Conservation (phyloP, 1,284 basidiomycete species). For the Phenoliferia sp. region DNA sequence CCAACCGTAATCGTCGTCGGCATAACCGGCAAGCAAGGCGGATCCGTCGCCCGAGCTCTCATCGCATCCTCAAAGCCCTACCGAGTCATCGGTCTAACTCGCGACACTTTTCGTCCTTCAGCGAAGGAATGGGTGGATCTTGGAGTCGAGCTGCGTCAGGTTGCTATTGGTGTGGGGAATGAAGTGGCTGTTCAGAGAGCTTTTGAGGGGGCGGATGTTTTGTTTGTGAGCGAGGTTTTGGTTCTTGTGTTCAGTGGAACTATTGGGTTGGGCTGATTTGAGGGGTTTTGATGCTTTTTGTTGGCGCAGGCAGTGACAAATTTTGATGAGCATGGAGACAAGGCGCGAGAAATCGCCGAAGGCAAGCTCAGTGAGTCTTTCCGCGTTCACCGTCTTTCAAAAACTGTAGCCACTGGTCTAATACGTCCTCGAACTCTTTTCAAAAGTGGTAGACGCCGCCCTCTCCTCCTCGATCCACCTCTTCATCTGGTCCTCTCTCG, state of each 20-base stretch:
- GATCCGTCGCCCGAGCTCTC: not conserved
- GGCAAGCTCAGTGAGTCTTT: slow-evolving; percentile 16
- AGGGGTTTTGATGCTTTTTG: slow-evolving; percentile 22
- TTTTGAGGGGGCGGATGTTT: slow-evolving; percentile 10
- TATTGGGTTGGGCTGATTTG: not conserved
- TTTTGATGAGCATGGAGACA: slow-evolving; percentile 18
- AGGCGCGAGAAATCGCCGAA: slow-evolving; percentile 6
- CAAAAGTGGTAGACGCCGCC: slow-evolving; percentile 32
- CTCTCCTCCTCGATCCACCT: slow-evolving; percentile 25
- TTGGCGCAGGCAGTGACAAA: slow-evolving; percentile 30
- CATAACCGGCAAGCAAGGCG: not conserved
- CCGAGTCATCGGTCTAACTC: slow-evolving; percentile 30
- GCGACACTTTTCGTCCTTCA: slow-evolving; percentile 31
- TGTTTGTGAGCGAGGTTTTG: slow-evolving; percentile 32
- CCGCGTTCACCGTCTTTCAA: too few species aligned
- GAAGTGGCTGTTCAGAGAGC: not conserved
- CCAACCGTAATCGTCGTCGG: not conserved
- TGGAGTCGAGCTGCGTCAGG: slow-evolving; percentile 32
- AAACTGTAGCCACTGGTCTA: too few species aligned
- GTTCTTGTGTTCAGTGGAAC: too few species aligned
- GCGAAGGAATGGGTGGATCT: slow-evolving; percentile 29
- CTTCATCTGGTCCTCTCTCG: slow-evolving; percentile 33
- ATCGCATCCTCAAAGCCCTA: slow-evolving; percentile 10
- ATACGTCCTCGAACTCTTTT: not conserved
- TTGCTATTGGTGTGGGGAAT: slow-evolving; percentile 2